phyloP scores from a whole-genome alignment of 2,329 filamentous ascomycete genomes.

The Dryadomyces quercivorus region DNA sequence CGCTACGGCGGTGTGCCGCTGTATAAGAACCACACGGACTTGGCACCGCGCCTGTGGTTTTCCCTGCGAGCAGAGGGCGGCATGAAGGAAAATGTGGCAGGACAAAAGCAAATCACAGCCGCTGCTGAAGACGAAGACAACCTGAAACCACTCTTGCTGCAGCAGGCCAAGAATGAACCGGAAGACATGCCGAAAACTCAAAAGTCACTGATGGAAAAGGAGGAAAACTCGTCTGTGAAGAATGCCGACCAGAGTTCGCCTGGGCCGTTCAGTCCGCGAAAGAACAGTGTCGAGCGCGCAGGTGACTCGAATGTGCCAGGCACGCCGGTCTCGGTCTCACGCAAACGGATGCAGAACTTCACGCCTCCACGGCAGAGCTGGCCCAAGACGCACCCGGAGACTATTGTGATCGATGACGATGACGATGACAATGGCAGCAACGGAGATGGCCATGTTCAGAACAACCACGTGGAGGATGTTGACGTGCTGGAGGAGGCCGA shows the following conservation, averaged over 20 bases:
- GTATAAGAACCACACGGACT: background rate
- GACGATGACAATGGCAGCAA: background rate
- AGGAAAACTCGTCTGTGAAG: background rate
- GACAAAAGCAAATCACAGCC: background rate
- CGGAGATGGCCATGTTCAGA: background rate
- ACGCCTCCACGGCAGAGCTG: background rate
- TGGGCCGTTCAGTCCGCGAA: too few relatives aligned
- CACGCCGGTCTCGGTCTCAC: too few relatives aligned
- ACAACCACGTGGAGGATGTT: background rate
- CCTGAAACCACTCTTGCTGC: too few relatives aligned
- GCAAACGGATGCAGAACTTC: too few relatives aligned
- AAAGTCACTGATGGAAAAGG: background rate
- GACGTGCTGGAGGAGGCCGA: background rate
- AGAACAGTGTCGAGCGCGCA: background rate
- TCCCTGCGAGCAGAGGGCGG: background rate
- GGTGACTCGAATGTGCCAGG: too few relatives aligned
- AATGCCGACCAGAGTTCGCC: too few relatives aligned
- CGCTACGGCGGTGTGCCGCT: background rate
- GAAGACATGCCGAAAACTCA: too few relatives aligned
- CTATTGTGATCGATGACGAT: conserved; percentile 1
- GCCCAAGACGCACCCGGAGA: background rate
- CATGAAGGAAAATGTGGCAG: background rate
- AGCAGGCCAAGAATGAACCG: background rate
- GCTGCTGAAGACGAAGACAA: background rate
- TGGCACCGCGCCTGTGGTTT: background rate